Evolutionary conservation across 139 green algal species (phyloP).

Genomic region (Chlorella sp.): DNA sequence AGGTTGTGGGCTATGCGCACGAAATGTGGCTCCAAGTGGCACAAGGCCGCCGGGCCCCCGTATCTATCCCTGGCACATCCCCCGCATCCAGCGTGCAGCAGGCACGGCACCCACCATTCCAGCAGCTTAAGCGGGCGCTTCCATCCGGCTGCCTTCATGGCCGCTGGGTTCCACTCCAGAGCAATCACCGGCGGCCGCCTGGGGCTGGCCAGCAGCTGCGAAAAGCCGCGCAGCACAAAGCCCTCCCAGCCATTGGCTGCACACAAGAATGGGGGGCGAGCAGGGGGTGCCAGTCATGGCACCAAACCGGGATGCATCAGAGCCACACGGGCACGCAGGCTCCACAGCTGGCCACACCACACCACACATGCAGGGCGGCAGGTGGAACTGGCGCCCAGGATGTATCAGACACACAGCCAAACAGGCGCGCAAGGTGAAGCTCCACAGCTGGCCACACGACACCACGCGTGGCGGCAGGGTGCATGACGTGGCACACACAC

Average conservation of each 20-base stretch:
- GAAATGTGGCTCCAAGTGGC: too few species aligned
- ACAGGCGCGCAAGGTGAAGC: background rate
- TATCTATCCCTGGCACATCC: too few species aligned
- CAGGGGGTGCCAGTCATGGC: background rate
- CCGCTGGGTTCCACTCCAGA: slow-evolving; percentile 69
- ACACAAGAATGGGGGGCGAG: background rate
- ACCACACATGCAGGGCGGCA: too few species aligned
- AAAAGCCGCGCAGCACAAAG: slow-evolving; percentile 70
- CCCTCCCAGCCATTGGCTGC: slow-evolving; percentile 73
- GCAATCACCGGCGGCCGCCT: slow-evolving; percentile 67
- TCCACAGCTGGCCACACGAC: background rate
- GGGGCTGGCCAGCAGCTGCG: slow-evolving; percentile 29
- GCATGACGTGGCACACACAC: too few species aligned
- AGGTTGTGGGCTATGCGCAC: too few species aligned
- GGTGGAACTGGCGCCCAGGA: background rate
- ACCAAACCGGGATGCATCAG: background rate
- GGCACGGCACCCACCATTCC: slow-evolving; percentile 16
- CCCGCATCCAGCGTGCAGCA: background rate
- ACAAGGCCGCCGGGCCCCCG: too few species aligned
- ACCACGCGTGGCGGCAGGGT: too few species aligned
- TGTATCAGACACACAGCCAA: background rate
- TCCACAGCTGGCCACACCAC: background rate
- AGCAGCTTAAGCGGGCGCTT: slow-evolving; percentile 58
- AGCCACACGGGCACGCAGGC: background rate
- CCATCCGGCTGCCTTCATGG: slow-evolving; percentile 57